Base-by-base conservation (phyloP, 495 filamentous ascomycete species). In the Penicillium taxi region DNA sequence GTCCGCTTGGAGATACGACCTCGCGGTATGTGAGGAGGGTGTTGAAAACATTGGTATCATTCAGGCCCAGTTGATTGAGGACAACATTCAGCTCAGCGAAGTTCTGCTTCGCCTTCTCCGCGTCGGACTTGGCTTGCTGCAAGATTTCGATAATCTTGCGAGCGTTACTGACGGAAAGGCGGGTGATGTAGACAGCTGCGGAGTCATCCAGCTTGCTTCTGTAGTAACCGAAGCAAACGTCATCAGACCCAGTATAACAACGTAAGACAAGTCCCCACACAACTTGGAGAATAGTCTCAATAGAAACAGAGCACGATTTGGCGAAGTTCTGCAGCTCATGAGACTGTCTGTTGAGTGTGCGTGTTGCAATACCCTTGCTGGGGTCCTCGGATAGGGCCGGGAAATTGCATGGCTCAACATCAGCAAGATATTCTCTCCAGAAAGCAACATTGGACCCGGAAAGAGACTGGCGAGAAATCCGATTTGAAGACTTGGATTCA, bases 191-290 rank as follows among this genome's bases (percentile, higher is more conserved):
- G 50, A 59, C 39, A 41, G 28, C 14, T 0, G 32, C 17, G 1
- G 19, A n/a, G 7, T 43, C 47, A 27, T 64, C 52, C 7, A 49
- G 35, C 7, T 57, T 51, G 0, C 53, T 53, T 7, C 37, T 37
- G 12, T 55, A 53, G 37, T 63, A 67, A 0, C 75, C 75, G 44
- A 80, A 81, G 37, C 67, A 72, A 13, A 78, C 58, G 26, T 73
- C 67, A 18, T 74, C 63, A 7, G 62, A 61, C 4, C 66, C 67
- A 1, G 73, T 73, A 41, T 75, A 78, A 19, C 56, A 62, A 21
- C 67, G 58, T 11, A 80, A 50, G 0, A 78, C 64, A 8, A 80
- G 32, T 2, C 63, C 70, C 77, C 77, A 80, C 1, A 61, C 70
- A 26, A 72, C 49, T 27, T 75, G 63, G 25, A 77, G 54, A 2